Percentiles rank a stretch among this genome's conserved stretches.
phyloP scores from a whole-genome alignment of 768 basidiomycete species.

The Suillus brevipes region DNA sequence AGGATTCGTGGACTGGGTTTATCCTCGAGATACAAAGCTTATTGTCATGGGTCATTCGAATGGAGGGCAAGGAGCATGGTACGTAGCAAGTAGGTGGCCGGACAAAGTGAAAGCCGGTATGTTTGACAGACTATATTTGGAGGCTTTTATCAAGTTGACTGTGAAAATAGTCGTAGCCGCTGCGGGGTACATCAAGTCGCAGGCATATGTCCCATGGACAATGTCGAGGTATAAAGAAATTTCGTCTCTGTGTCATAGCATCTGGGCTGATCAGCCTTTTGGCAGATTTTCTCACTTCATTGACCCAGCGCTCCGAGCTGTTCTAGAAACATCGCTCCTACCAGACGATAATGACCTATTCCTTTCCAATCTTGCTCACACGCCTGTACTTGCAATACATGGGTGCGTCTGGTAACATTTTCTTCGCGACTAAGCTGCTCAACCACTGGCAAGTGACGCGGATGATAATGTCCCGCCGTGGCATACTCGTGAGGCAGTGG shows the following conservation, averaged over 20 bases:
- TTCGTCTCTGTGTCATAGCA: not conserved
- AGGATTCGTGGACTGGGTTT: constrained; percentile 43
- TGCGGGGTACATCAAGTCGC: constrained; percentile 84
- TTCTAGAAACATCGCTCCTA: constrained; percentile 73
- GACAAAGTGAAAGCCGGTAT: constrained; percentile 45
- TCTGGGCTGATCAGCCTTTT: not conserved
- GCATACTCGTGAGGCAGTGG: constrained; percentile 72
- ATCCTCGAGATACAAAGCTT: constrained; percentile 42
- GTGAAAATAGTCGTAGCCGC: constrained; percentile 62
- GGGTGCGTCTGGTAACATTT: constrained; percentile 49
- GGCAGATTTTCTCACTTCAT: constrained; percentile 69
- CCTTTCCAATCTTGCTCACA: constrained; percentile 71
- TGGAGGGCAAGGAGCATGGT: constrained; percentile 90
- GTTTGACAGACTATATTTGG: not conserved
- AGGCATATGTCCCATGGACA: constrained; percentile 76
- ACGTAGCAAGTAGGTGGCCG: constrained; percentile 73
- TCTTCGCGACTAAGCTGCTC: not conserved
- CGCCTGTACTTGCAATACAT: constrained; percentile 73
- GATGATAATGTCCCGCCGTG: constrained; percentile 89
- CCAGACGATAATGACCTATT: constrained; percentile 90
- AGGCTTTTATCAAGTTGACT: not conserved
- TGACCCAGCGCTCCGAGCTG: constrained; percentile 70
- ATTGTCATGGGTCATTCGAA: constrained; percentile 92
- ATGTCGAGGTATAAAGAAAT: constrained; percentile 49
- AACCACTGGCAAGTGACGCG: constrained; percentile 48